These are phyloP conservation scores for Suillus paluster DNA, from an alignment of 768 basidiomycete genomes.

Conservation along the genomic window DNA sequence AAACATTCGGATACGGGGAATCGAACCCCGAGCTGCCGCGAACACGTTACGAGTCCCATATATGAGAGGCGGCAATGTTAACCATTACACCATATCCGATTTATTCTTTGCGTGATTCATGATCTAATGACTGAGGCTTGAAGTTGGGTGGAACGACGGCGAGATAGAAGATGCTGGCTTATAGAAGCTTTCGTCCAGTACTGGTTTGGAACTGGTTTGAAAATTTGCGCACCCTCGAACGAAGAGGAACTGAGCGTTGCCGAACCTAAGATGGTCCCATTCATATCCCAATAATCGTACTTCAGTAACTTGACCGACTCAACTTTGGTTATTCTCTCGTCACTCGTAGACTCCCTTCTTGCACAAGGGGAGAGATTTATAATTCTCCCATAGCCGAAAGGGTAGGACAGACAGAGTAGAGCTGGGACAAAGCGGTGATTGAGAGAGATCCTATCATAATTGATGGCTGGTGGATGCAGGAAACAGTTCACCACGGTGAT, in stretches of 20 bases:
- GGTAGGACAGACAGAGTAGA: not conserved
- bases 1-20: constrained; percentile 27
- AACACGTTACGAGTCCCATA: too few relatives aligned
- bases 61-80: constrained; percentile 68
- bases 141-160: too few relatives aligned
- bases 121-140: too few relatives aligned
- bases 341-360: not conserved
- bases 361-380: too few relatives aligned
- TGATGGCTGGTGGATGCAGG: too few relatives aligned
- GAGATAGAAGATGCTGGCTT: too few relatives aligned
- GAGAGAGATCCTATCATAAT: not conserved
- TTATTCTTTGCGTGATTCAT: not conserved
- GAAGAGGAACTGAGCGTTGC: not conserved
- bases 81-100: constrained; percentile 67
- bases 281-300: not conserved
- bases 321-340: not conserved
- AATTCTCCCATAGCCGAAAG: not conserved
- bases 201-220: too few relatives aligned
- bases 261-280: not conserved
- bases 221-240: not conserved
- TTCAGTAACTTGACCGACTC: not conserved
- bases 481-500: too few relatives aligned
- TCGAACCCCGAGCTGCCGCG: constrained; percentile 47
- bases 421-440: not conserved
- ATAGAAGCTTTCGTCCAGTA: too few relatives aligned